phyloP scores from a whole-genome alignment of 2,329 filamentous ascomycete species.

The Colletotrichum magnum region DNA sequence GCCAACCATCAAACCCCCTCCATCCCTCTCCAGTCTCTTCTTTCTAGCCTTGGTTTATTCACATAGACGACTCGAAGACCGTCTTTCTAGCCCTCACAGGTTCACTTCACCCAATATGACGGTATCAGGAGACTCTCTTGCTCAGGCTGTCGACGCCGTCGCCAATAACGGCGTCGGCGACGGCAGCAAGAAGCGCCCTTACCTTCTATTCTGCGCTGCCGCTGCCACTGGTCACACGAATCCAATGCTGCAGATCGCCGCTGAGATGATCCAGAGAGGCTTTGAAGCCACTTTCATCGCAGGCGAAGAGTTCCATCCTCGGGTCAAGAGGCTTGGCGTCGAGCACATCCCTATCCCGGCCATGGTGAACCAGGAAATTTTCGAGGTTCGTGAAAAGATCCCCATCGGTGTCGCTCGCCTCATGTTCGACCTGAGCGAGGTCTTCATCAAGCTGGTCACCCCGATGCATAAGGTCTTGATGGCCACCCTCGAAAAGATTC shows the following conservation, averaged over 20 bases:
- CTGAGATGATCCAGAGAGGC: constrained; percentile 54
- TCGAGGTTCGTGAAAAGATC: constrained; percentile 39
- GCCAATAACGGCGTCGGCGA: constrained; percentile 21
- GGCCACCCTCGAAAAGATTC: constrained; percentile 51
- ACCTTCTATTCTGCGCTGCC: constrained; percentile 48
- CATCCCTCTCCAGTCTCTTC: too few relatives aligned
- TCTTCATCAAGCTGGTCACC: constrained; percentile 52
- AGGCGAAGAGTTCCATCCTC: constrained; percentile 51
- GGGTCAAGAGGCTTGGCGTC: constrained; percentile 54
- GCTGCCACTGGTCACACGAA: constrained; percentile 50
- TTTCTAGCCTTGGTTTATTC: too few relatives aligned
- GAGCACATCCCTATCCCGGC: constrained; percentile 47
- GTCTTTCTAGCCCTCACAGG: not conserved
- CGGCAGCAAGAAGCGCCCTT: constrained; percentile 43
- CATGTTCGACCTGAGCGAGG: constrained; percentile 50
- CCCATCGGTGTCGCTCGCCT: constrained; percentile 47
- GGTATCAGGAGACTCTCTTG: constrained; percentile 11
- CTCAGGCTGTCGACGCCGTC: constrained; percentile 8
- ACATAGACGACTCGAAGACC: too few relatives aligned
- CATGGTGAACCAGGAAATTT: constrained; percentile 40
- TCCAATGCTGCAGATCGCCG: constrained; percentile 51
- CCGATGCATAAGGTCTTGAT: constrained; percentile 51
- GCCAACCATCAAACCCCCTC: not conserved
- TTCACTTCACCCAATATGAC: constrained; percentile 12
- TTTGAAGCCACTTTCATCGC: constrained; percentile 60